phyloP scores from a whole-genome alignment of 805 yeast genomes.

The Saccharomycopsis sp. region DNA sequence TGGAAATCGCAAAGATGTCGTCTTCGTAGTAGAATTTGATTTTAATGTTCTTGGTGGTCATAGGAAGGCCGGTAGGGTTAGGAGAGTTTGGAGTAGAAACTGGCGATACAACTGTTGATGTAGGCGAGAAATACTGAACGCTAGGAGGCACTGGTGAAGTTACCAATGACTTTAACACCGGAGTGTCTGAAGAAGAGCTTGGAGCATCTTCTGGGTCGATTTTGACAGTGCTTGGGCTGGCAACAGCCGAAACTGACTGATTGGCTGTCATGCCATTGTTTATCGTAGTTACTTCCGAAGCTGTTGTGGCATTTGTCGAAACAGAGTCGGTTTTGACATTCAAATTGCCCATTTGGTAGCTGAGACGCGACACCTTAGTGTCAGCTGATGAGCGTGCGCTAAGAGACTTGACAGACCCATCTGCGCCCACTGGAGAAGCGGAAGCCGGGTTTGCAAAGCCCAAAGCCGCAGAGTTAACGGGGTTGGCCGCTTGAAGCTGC shows the following conservation, averaged over 20 bases:
- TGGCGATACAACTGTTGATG: constrained; percentile 26
- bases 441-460: not conserved
- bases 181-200: not conserved
- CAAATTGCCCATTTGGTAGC: constrained; percentile 13
- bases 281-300: constrained; percentile 4
- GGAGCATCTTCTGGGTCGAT: not conserved
- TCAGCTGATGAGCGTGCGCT: constrained; percentile 14
- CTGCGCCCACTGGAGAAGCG: not conserved
- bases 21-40: constrained; percentile 73
- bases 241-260: not conserved
- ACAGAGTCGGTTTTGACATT: constrained; percentile 16
- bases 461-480: not conserved
- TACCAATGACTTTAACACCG: not conserved
- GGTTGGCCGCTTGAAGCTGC: not conserved
- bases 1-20: constrained; percentile 68
- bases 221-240: not conserved
- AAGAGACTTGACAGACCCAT: constrained; percentile 1
- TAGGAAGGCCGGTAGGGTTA: constrained; percentile 5
- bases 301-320: constrained; percentile 16
- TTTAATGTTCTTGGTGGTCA: constrained; percentile 38
- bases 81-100: constrained; percentile 22
- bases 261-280: not conserved
- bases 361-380: constrained; percentile 11
- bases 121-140: constrained; percentile 20
- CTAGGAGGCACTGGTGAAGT: not conserved